A percentile compares a stretch with the other conserved stretches of the same genome.
Conservation (phyloP, 2,329 filamentous ascomycete genomes). For the Cladosporium sp. region DNA sequence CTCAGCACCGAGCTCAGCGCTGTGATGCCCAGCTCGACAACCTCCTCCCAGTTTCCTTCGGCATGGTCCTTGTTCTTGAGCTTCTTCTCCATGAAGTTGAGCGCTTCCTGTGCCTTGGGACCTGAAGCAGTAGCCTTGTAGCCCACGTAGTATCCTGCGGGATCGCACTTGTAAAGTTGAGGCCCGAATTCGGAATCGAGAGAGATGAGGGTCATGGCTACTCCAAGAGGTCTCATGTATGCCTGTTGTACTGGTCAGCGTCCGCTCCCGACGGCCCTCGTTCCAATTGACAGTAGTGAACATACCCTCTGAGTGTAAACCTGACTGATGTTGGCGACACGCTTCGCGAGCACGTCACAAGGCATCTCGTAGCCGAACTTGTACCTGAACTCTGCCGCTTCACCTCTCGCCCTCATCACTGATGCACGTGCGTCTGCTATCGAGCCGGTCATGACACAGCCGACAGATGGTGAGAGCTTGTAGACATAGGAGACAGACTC, state of each 20-base stretch:
- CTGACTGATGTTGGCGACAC: slow-evolving; percentile 97
- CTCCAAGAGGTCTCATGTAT: slow-evolving; percentile 96
- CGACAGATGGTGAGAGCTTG: slow-evolving; percentile 90
- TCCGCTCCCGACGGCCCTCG: slow-evolving; percentile 9
- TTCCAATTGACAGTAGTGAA: background rate
- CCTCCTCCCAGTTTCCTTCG: slow-evolving; percentile 91
- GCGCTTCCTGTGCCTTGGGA: slow-evolving; percentile 96
- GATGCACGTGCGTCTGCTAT: slow-evolving; percentile 95
- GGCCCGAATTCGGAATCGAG: slow-evolving; percentile 89
- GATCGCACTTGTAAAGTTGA: slow-evolving; percentile 97
- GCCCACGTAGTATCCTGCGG: slow-evolving; percentile 94
- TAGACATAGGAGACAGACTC: slow-evolving; percentile 97
- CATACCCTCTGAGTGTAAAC: slow-evolving; percentile 95
- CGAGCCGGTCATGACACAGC: slow-evolving; percentile 97
- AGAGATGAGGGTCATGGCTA: slow-evolving; percentile 91
- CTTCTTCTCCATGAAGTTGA: slow-evolving; percentile 99
- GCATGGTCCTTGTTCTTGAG: slow-evolving; percentile 97
- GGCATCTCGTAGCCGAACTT: slow-evolving; percentile 99
- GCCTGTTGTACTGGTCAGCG: slow-evolving; percentile 54
- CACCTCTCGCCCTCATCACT: slow-evolving; percentile 85
- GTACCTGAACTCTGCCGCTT: slow-evolving; percentile 97
- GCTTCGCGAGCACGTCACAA: slow-evolving; percentile 91
- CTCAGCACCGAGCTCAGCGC: slow-evolving; percentile 93
- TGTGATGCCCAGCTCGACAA: slow-evolving; percentile 93
- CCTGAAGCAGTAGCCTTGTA: slow-evolving; percentile 98